These are phyloP conservation scores for Colletotrichum somersetense DNA, from an alignment of 2,329 filamentous ascomycete genomes.

Conservation along the genomic window DNA sequence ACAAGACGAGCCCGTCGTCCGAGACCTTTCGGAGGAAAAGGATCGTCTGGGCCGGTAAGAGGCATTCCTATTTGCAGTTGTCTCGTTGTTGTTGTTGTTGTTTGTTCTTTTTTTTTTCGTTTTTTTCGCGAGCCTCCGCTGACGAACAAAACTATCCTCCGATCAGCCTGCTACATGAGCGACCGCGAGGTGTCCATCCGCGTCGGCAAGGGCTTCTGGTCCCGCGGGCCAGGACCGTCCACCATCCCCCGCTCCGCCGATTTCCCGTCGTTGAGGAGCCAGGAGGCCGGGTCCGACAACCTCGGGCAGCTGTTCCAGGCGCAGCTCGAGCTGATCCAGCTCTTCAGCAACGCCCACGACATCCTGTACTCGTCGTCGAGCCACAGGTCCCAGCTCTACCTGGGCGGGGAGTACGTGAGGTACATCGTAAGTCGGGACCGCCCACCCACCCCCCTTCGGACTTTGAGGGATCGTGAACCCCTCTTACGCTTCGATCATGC, in stretches of 20 bases:
- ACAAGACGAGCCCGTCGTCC: slow-evolving; percentile 67
- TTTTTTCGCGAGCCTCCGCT: background rate
- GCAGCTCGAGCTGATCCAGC: slow-evolving; percentile 76
- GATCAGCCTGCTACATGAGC: slow-evolving; percentile 71
- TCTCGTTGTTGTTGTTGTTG: slow-evolving; percentile 40
- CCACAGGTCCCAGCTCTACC: slow-evolving; percentile 76
- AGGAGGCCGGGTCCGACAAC: slow-evolving; percentile 71
- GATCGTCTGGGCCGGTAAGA: slow-evolving; percentile 73
- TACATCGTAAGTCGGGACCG: slow-evolving; percentile 63
- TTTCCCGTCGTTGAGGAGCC: slow-evolving; percentile 74
- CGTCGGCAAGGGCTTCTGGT: slow-evolving; percentile 81
- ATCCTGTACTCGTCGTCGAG: slow-evolving; percentile 79
- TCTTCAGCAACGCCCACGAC: slow-evolving; percentile 81
- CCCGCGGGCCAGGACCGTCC: slow-evolving; percentile 75
- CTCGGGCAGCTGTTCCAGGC: slow-evolving; percentile 78
- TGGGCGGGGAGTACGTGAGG: slow-evolving; percentile 79
- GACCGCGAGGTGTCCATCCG: slow-evolving; percentile 78
- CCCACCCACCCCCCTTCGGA: background rate
- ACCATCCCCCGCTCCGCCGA: slow-evolving; percentile 74
- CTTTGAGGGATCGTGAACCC: too few species aligned
- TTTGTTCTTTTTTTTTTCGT: background rate
- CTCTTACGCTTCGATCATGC: background rate
- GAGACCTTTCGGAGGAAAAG: slow-evolving; percentile 72
- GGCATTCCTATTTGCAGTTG: background rate
- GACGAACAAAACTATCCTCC: background rate